A percentile compares a stretch with the other conserved stretches of the same genome.
Evolutionary conservation across 2,329 filamentous ascomycete species (phyloP).

Genomic region (Tolypocladium ovalisporum): DNA sequence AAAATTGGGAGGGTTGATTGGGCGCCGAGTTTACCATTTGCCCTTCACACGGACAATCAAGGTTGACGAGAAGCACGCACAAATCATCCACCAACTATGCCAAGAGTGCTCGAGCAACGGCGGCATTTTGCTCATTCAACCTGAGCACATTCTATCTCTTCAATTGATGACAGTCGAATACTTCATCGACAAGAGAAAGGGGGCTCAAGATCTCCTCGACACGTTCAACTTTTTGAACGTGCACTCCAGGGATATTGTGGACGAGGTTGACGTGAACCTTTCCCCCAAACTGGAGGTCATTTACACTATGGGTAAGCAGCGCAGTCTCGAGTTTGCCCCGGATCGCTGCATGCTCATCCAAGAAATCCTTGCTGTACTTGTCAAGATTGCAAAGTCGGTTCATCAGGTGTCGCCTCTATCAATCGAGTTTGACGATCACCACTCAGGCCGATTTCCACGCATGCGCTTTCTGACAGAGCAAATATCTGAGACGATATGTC

Average conservation of each 20-base stretch:
- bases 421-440: slow-evolving; percentile 26
- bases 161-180: slow-evolving; percentile 46
- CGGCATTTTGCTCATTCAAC: slow-evolving; percentile 47
- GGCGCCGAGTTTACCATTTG: neutral
- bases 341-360: slow-evolving; percentile 46
- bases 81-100: slow-evolving; percentile 25
- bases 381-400: slow-evolving; percentile 16
- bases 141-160: slow-evolving; percentile 52
- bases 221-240: slow-evolving; percentile 31
- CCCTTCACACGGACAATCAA: slow-evolving; percentile 21
- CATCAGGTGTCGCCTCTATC: slow-evolving; percentile 18
- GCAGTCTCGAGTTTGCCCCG: slow-evolving; percentile 36
- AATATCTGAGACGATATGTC: slow-evolving; percentile 17
- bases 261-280: slow-evolving; percentile 53
- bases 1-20: slow-evolving; percentile 43
- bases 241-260: slow-evolving; percentile 41
- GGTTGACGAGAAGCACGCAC: slow-evolving; percentile 18
- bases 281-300: slow-evolving; percentile 47
- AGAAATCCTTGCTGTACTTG: slow-evolving; percentile 34
- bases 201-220: slow-evolving; percentile 23
- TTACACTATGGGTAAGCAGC: slow-evolving; percentile 46
- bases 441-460: slow-evolving; percentile 29
- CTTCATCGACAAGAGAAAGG: slow-evolving; percentile 12
- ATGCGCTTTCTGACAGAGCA: slow-evolving; percentile 31
- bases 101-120: slow-evolving; percentile 31